phyloP scores from a whole-genome alignment of 2,329 filamentous ascomycete species.

The Nigrospora sphaerica region DNA sequence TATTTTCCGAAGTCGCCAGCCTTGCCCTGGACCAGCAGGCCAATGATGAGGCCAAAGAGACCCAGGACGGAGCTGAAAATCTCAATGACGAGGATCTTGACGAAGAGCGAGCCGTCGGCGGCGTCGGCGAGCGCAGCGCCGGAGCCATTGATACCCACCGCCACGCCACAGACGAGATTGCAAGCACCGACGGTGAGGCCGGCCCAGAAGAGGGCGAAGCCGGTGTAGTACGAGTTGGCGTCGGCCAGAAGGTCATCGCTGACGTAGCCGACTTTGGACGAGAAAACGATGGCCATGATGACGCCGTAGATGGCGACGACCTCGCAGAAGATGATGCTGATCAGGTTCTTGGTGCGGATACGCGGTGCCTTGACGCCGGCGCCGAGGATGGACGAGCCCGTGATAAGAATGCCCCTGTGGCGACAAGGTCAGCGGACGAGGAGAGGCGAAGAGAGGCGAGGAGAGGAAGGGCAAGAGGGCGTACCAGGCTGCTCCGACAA shows the following conservation, averaged over 20 bases:
- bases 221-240: conserved; percentile 82
- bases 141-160: conserved; percentile 96
- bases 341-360: conserved; percentile 98
- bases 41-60: conserved; percentile 92
- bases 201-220: conserved; percentile 92
- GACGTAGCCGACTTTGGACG: conserved; percentile 70
- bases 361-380: conserved; percentile 93
- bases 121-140: conserved; percentile 95
- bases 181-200: conserved; percentile 91
- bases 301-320: conserved; percentile 99
- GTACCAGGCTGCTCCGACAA: conserved; percentile 96
- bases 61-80: conserved; percentile 98
- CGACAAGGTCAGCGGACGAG: neutral
- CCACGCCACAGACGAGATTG: conserved; percentile 92
- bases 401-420: conserved; percentile 94
- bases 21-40: conserved; percentile 79
- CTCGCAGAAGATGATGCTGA: conserved; percentile 99
- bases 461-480: conserved; percentile 9
- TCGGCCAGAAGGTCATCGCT: conserved; percentile 60
- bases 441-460: neutral
- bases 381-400: conserved; percentile 93
- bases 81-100: conserved; percentile 98
- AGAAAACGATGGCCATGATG: conserved; percentile 99
- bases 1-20: conserved; percentile 62
- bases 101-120: conserved; percentile 88